Evolutionary conservation across 345 rosid genomes (phyloP).

Genomic region (Populus pruinosa): DNA sequence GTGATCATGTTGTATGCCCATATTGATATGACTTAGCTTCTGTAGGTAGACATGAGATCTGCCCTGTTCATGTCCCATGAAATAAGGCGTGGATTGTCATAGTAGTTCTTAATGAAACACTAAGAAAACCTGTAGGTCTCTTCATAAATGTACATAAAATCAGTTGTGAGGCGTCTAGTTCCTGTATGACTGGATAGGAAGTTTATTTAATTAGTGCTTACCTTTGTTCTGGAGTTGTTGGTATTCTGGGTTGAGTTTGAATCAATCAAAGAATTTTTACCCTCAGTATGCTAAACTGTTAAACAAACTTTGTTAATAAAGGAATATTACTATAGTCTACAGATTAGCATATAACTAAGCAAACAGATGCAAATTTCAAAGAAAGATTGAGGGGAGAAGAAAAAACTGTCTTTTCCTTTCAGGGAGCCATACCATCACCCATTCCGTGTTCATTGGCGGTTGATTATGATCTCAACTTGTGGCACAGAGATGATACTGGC

Average conservation of each 20-base stretch:
- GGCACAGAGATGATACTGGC: conserved; percentile 28
- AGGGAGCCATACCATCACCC: conserved; percentile 24
- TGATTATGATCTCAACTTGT: conserved; percentile 29
- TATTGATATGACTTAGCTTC: neutral
- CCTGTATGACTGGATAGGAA: neutral
- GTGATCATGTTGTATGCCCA: neutral
- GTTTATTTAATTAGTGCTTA: neutral
- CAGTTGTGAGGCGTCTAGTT: conserved; percentile 1
- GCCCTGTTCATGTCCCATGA: neutral
- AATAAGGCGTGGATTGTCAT: neutral
- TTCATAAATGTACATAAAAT: neutral
- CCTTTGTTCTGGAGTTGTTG: neutral
- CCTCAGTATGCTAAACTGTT: neutral
- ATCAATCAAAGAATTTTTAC: conserved; percentile 14
- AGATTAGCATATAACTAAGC: conserved; percentile 19
- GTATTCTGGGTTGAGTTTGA: conserved; percentile 8
- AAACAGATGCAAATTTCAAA: conserved; percentile 20
- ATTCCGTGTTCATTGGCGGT: conserved; percentile 12
- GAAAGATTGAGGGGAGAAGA: conserved; percentile 17
- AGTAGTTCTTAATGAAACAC: neutral
- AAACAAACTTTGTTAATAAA: conserved; percentile 19
- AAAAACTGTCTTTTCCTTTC: conserved; percentile 16
- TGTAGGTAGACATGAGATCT: neutral
- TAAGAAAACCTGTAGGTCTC: neutral
- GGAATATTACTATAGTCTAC: conserved; percentile 28